phyloP scores from a whole-genome alignment of 139 green algal genomes.

The Chlamydomonas sphaeroides region DNA sequence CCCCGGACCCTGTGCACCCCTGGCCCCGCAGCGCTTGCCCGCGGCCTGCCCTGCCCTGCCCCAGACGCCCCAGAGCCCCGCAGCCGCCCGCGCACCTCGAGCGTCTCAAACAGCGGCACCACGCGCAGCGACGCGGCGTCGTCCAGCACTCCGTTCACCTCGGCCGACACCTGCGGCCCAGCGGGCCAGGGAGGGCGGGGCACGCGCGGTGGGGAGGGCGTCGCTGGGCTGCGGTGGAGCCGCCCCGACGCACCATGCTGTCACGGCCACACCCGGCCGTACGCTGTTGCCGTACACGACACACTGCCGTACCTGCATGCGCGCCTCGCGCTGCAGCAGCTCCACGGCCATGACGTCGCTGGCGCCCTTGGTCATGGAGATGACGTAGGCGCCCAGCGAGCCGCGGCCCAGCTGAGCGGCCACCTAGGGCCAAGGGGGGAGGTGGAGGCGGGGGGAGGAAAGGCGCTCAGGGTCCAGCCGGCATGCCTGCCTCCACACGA shows the following conservation, averaged over 20 bases:
- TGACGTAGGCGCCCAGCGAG: constrained; percentile 94
- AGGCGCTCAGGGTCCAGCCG: no score
- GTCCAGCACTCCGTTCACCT: constrained; percentile 50
- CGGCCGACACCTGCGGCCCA: constrained; percentile 56
- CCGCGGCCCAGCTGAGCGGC: constrained; percentile 53
- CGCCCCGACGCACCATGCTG: no score
- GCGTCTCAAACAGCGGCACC: constrained; percentile 96
- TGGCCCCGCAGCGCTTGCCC: no score
- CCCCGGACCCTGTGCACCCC: no score
- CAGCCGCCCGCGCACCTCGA: constrained; percentile 71
- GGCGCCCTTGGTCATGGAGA: constrained; percentile 90
- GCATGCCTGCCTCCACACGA: no score
- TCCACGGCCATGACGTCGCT: constrained; percentile 94
- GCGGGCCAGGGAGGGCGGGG: no score
- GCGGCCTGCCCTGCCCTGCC: no score
- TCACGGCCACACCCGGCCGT: no score
- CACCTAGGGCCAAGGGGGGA: constrained; percentile 2
- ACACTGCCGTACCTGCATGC: constrained; percentile 54
- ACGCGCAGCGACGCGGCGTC: constrained; percentile 77
- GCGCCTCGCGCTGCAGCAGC: constrained; percentile 92
- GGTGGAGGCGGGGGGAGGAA: not conserved
- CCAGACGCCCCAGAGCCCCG: no score
- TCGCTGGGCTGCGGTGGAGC: no score
- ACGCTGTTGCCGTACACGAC: no score
- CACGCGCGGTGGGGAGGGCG: no score